Base-by-base conservation (phyloP, 495 filamentous ascomycete genomes). In the Letharia lupina region DNA sequence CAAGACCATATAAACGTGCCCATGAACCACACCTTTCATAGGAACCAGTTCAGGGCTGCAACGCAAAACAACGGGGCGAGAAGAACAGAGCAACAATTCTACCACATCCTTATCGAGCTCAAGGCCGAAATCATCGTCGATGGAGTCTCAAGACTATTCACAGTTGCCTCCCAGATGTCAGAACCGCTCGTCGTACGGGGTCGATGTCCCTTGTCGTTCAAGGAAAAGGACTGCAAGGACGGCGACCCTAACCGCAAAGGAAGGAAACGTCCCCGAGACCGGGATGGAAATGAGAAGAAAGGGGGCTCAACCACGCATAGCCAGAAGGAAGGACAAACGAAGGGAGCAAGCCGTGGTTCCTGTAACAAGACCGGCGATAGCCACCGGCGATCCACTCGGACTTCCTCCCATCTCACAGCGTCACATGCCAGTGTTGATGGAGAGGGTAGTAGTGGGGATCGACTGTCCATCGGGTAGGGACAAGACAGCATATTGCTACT, bases 41-140 rank as follows among this genome's bases (percentile, higher is more conserved):
- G 93, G 4, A 96, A 97, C 54, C 93, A 98, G 71, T 98, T 98
- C 81, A 96, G 96, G 73, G 90, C 89, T 61, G 94, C 93, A 3
- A 98, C 93, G 1, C 91, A 92, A 6, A 98, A 98, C 78, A 98
- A 98, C 67, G 93, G 93, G 33, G 96, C 96, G 73, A 81, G 93
- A 62, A 81, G 93, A 56, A 91, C 93, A 0, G 89, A 90, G 15
- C 93, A 97, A 73, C 93, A 96, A 70, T 96, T 91, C 73, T 98
- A 96, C 73, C 92, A 95, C 69, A 81, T 98, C 40, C 84, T 96
- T 40, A 89, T 96, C 2, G 93, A 97, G 73, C 84, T 98, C 4
- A 91, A 86, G 70, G 93, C 88, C 35, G 89, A 96, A 68, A 79
- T 94, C 11, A 79, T 81, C 9, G 71, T 69, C 61, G 41, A 65